phyloP scores from a whole-genome alignment of 345 rosid species.

The Acer campestre region DNA sequence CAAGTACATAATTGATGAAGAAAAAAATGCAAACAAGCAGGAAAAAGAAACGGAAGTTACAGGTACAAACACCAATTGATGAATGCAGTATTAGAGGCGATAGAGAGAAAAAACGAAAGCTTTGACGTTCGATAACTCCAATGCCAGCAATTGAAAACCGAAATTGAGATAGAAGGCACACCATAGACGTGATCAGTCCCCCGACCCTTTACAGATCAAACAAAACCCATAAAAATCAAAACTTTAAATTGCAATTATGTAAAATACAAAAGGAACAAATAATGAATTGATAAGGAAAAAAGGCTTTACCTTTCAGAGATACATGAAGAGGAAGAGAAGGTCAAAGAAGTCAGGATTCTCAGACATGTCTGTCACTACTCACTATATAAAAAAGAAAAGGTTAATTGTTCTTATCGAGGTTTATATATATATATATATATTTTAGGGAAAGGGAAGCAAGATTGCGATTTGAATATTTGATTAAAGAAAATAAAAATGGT shows the following conservation, averaged over 20 bases:
- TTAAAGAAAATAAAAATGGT: not conserved
- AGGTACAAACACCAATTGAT: slow-evolving; percentile 4
- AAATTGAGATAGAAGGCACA: slow-evolving; percentile 7
- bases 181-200: not conserved
- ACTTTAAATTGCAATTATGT: not conserved
- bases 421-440: not conserved
- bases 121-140: slow-evolving; percentile 14
- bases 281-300: not conserved
- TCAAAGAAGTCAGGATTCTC: slow-evolving; percentile 16
- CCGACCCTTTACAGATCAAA: slow-evolving; percentile 15
- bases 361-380: slow-evolving; percentile 17
- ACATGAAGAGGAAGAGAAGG: slow-evolving; percentile 12
- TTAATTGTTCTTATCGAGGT: slow-evolving; percentile 1
- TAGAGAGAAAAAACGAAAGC: not conserved
- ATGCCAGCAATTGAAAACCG: slow-evolving; percentile 21
- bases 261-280: not conserved
- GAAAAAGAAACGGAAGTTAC: not conserved
- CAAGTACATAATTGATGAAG: not conserved
- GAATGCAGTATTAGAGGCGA: slow-evolving; percentile 3
- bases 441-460: not conserved
- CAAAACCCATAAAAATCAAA: slow-evolving; percentile 14
- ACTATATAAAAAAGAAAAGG: not conserved
- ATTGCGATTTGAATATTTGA: slow-evolving; percentile 4
- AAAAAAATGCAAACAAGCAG: not conserved
- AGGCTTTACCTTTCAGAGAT: slow-evolving; percentile 32